A percentile compares a stretch with the other conserved stretches of the same genome.
Evolutionary conservation across 306 rosid genomes (phyloP).

Genomic region (Hylodesmum podocarpum): DNA sequence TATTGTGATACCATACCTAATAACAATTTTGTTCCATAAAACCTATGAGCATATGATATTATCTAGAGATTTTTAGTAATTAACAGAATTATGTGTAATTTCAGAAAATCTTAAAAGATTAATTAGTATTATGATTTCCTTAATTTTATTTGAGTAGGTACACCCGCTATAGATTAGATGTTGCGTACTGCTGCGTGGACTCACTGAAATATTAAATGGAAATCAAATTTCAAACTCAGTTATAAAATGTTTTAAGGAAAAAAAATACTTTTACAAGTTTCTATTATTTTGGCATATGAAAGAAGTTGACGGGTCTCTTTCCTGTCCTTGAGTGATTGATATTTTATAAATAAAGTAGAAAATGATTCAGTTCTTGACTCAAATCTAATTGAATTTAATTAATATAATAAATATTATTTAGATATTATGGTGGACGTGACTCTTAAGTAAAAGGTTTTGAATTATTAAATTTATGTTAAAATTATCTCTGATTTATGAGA

Average conservation of each 20-base stretch:
- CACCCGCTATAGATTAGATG: background rate
- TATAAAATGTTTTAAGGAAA: background rate
- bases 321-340: background rate
- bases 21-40: constrained; percentile 20
- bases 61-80: background rate
- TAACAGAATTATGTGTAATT: too few species aligned
- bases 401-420: too few species aligned
- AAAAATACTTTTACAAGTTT: background rate
- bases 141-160: background rate
- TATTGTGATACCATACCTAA: background rate
- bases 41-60: background rate
- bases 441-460: too few species aligned
- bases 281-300: background rate
- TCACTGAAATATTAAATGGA: background rate
- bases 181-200: background rate
- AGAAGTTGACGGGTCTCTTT: constrained; percentile 10
- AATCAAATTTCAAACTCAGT: background rate
- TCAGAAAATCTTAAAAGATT: too few species aligned
- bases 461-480: too few species aligned
- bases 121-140: background rate
- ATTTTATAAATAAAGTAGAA: background rate
- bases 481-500: too few species aligned
- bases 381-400: background rate
- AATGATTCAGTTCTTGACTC: background rate
- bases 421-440: too few species aligned